Percentiles rank a stretch among this genome's conserved stretches.
phyloP scores from a whole-genome alignment of 2,329 filamentous ascomycete species.

The Alternaria ethzedia region DNA sequence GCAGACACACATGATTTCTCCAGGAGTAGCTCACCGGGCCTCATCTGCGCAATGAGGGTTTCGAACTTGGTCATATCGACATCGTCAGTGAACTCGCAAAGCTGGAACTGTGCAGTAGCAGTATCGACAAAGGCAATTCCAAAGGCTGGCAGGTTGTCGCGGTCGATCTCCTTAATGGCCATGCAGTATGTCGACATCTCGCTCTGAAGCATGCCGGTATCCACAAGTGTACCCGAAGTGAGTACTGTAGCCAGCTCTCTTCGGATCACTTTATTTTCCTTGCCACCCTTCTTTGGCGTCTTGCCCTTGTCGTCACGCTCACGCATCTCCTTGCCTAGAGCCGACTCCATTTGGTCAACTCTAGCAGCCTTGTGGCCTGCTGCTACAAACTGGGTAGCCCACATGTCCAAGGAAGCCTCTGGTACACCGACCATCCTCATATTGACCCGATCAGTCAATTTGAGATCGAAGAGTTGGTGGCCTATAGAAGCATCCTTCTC shows the following conservation, averaged over 20 bases:
- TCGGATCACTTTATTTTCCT: constrained; percentile 88
- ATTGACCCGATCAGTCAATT: constrained; percentile 96
- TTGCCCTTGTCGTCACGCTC: constrained; percentile 71
- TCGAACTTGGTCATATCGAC: constrained; percentile 95
- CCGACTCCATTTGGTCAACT: constrained; percentile 96
- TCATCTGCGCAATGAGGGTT: constrained; percentile 91
- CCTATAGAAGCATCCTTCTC: constrained; percentile 97
- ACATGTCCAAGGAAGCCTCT: constrained; percentile 92
- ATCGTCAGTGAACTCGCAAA: constrained; percentile 93
- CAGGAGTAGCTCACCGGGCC: constrained; percentile 84
- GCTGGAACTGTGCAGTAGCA: constrained; percentile 90
- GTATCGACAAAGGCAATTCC: constrained; percentile 95
- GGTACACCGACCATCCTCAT: constrained; percentile 99
- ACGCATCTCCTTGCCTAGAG: constrained; percentile 97
- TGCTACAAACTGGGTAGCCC: constrained; percentile 97
- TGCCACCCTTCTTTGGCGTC: constrained; percentile 58
- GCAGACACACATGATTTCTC: constrained; percentile 83
- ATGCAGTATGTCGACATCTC: constrained; percentile 98
- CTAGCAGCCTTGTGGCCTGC: constrained; percentile 97
- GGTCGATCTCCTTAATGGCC: constrained; percentile 77
- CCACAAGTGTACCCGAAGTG: constrained; percentile 90
- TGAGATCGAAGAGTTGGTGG: constrained; percentile 95
- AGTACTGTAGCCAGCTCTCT: constrained; percentile 90
- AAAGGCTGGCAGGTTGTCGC: constrained; percentile 79
- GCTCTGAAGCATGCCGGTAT: constrained; percentile 95